These are phyloP conservation scores for Diophrys appendiculata DNA, from an alignment of 73 alveolate genomes.

Conservation along the genomic window DNA sequence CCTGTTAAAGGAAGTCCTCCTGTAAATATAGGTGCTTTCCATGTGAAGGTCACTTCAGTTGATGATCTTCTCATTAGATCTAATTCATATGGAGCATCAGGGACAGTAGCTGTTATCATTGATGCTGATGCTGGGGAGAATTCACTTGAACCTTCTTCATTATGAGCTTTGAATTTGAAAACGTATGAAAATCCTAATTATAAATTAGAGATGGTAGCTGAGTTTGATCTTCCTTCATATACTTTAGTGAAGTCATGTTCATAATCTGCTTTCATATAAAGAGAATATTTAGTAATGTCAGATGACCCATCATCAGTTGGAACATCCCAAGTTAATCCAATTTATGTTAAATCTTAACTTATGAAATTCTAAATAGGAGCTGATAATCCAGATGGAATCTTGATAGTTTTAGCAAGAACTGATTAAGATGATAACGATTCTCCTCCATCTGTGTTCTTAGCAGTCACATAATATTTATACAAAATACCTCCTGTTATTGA, in stretches of 20 bases:
- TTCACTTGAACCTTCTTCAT: constrained; percentile 52
- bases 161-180: constrained; percentile 52
- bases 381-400: constrained; percentile 49
- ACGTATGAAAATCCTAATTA: constrained; percentile 51
- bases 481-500: constrained; percentile 49
- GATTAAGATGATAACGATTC: constrained; percentile 43
- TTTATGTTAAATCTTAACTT: constrained; percentile 15
- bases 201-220: constrained; percentile 16
- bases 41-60: constrained; percentile 45
- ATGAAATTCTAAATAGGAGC: constrained; percentile 60
- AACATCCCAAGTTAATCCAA: constrained; percentile 56
- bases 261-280: constrained; percentile 53
- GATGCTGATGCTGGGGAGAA: constrained; percentile 27
- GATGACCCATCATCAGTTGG: constrained; percentile 53
- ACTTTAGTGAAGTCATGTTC: constrained; percentile 23
- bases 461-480: constrained; percentile 63
- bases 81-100: constrained; percentile 32
- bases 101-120: constrained; percentile 35
- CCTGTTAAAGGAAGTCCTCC: constrained; percentile 66
- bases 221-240: constrained; percentile 32
- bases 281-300: constrained; percentile 44
- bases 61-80: constrained; percentile 28
- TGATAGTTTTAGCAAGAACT: constrained; percentile 41
- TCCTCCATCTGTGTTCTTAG: constrained; percentile 60
- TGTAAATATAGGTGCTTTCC: constrained; percentile 67